phyloP scores from a whole-genome alignment of 2,329 filamentous ascomycete genomes.

The Alternaria arborescens region DNA sequence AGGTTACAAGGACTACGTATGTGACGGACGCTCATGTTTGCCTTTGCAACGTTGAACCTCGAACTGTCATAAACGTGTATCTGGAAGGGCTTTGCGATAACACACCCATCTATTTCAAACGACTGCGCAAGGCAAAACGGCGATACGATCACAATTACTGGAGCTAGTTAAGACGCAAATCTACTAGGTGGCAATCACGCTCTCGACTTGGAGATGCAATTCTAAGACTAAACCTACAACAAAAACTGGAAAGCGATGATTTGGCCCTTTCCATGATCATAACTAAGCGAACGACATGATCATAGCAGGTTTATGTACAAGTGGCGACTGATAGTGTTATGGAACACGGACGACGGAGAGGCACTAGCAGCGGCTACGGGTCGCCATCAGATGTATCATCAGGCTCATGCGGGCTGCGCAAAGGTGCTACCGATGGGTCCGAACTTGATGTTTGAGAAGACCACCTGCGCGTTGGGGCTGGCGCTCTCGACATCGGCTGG shows the following conservation, averaged over 20 bases:
- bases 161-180: not conserved
- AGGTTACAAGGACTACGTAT: not conserved
- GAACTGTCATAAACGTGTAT: not conserved
- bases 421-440: constrained; percentile 44
- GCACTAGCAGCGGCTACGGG: too few species aligned
- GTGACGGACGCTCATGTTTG: not conserved
- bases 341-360: not conserved
- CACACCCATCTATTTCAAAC: not conserved
- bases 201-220: not conserved
- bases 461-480: constrained; percentile 32
- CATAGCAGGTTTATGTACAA: not conserved
- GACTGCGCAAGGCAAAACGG: not conserved
- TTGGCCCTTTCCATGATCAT: not conserved
- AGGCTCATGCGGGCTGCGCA: constrained; percentile 30
- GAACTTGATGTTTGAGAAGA: constrained; percentile 42
- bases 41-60: not conserved
- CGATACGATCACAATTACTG: not conserved
- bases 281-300: not conserved
- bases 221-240: not conserved
- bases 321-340: not conserved
- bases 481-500: constrained; percentile 38
- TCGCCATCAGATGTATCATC: not conserved
- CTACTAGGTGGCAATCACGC: not conserved
- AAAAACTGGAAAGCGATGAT: not conserved
- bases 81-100: not conserved